These are phyloP conservation scores for Bimuria novae-zelandiae DNA, from an alignment of 2,329 filamentous ascomycete species.

Conservation along the genomic window DNA sequence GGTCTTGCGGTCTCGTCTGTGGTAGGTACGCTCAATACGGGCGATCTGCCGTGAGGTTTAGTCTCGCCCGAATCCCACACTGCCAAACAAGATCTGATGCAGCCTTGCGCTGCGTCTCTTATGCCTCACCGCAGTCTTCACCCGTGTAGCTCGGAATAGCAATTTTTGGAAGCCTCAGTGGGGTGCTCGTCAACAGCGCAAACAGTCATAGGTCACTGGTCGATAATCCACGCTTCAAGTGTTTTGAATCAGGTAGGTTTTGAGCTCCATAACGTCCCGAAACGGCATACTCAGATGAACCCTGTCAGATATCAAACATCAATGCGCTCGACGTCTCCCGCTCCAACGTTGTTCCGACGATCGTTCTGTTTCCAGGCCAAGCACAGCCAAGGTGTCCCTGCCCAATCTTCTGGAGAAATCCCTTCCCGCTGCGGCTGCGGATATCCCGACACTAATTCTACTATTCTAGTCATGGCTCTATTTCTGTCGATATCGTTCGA, in stretches of 20 bases:
- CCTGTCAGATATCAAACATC: constrained; percentile 37
- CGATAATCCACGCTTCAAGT: not conserved
- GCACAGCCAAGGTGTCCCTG: constrained; percentile 12
- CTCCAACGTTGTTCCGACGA: constrained; percentile 25
- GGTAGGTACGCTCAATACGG: not conserved
- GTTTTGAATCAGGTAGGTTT: constrained; percentile 36
- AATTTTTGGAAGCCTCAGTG: too few species aligned
- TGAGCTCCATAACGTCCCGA: constrained; percentile 30
- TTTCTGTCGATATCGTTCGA: constrained; percentile 15
- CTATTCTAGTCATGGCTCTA: constrained; percentile 8
- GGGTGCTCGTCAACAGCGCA: too few species aligned
- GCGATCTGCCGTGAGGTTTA: not conserved
- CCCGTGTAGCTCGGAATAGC: too few species aligned
- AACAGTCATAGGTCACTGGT: constrained; percentile 16
- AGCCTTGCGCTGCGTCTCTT: constrained; percentile 18
- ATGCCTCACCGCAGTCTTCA: not conserved
- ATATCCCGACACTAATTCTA: constrained; percentile 16
- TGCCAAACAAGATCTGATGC: constrained; percentile 6
- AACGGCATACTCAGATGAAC: constrained; percentile 22
- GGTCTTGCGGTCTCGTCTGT: not conserved
- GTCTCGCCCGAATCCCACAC: not conserved
- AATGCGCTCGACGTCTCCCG: constrained; percentile 27
- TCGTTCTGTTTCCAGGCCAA: constrained; percentile 12
- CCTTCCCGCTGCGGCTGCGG: constrained; percentile 22
- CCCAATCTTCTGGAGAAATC: constrained; percentile 23